phyloP scores from a whole-genome alignment of 345 rosid genomes.

The thale cress (Arabidopsis thaliana) region DNA sequence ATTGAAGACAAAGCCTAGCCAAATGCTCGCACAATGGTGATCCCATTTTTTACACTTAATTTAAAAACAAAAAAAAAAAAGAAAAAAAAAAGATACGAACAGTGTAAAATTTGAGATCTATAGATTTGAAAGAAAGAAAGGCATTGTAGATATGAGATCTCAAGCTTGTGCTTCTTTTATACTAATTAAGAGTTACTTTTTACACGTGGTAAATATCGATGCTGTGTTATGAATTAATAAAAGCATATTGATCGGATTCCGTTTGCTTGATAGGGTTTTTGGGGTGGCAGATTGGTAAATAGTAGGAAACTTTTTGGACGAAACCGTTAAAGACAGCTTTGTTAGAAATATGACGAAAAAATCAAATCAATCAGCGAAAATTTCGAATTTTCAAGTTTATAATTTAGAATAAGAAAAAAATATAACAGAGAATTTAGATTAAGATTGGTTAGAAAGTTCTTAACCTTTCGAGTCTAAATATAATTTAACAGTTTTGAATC shows the following conservation, averaged over 20 bases:
- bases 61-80: background rate
- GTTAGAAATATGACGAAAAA: background rate
- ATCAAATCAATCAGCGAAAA: slow-evolving; percentile 13
- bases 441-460: slow-evolving; percentile 18
- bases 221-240: background rate
- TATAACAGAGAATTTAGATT: background rate
- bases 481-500: background rate
- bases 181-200: background rate
- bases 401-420: background rate
- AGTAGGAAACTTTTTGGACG: background rate
- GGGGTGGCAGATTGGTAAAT: background rate
- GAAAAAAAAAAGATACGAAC: background rate
- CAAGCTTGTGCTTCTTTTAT: slow-evolving; percentile 23
- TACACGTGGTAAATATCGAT: slow-evolving; percentile 23
- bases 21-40: slow-evolving; percentile 19
- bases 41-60: slow-evolving; percentile 6
- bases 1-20: slow-evolving; percentile 28
- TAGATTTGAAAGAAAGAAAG: background rate
- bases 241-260: slow-evolving; percentile 30
- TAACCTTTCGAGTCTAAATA: slow-evolving; percentile 4
- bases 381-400: slow-evolving; percentile 17
- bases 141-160: background rate
- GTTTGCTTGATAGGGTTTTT: slow-evolving; percentile 12
- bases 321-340: too few species aligned
- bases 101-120: slow-evolving; percentile 1